Evolutionary conservation across 441 rosid species (phyloP), one percentile per base, ranked within the genome.

Genomic region (Eutrema salsugineum): DNA sequence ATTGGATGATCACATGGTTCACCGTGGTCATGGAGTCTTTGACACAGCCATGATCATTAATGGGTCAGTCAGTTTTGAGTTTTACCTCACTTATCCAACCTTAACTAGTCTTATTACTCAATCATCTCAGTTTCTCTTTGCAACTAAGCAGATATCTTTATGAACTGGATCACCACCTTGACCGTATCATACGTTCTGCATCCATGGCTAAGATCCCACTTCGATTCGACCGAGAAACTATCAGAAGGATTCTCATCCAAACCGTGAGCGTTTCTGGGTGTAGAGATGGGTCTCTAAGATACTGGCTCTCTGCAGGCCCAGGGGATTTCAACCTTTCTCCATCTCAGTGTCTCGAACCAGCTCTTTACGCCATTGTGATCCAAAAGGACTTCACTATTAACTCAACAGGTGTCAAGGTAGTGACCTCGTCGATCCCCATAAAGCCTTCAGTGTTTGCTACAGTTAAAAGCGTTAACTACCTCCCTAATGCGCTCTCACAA

Each of bases 1-100:
- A 46, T 63, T 91, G 68, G 97, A 94, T 78, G 99, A 91, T 46
- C 97, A 91, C 77, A 88, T 91, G 95, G 96, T 91, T 59, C 99
- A 91, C 77, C 80, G 99, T 63, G 97, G 97, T 19, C 97, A 91
- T 54, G 97, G 97, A 19, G 93, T 94, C 76, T 94, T 94, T 66
- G 99, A 94, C 75, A 91, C 99, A 30, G 89, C 97, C 17, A 88
- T 87, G 5, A 88, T 91, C 66, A 32, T 84, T 63, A 83, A 91
- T 14, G 97, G 97, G 96, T 91, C 43, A 68, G 96, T 83, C 39
- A 51, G 63, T 50, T 50, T 42, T 47, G 3, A 57, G 39, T 20
- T 8, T 0, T 22, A 56, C 3, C 43, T 60, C 68, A 0, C 40
- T 38, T 46, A 6, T 20, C 20, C 11, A 19, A 32, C 28, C 19